phyloP scores from a whole-genome alignment of 306 rosid genomes.

The Trifolium repens region DNA sequence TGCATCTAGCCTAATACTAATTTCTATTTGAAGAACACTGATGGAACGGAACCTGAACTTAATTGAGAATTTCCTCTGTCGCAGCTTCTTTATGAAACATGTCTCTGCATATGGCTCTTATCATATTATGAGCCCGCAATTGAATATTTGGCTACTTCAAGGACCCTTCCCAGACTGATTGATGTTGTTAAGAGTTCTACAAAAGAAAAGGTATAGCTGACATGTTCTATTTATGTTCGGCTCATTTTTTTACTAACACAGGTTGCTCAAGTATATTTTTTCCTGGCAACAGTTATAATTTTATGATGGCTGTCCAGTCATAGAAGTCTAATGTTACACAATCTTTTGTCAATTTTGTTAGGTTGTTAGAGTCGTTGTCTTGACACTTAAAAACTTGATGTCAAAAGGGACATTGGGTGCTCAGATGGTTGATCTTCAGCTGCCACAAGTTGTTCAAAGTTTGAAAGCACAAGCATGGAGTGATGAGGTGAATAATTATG shows the following conservation, averaged over 20 bases:
- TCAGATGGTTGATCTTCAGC: slow-evolving; percentile 95
- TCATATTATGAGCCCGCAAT: slow-evolving; percentile 96
- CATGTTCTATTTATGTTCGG: slow-evolving; percentile 33
- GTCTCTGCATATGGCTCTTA: slow-evolving; percentile 93
- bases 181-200: slow-evolving; percentile 94
- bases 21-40: slow-evolving; percentile 11
- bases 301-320: slow-evolving; percentile 28
- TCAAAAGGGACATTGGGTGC: slow-evolving; percentile 89
- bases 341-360: slow-evolving; percentile 51
- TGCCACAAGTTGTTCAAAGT: slow-evolving; percentile 90
- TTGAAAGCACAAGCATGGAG: slow-evolving; percentile 99
- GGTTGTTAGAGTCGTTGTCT: slow-evolving; percentile 98
- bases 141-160: slow-evolving; percentile 90
- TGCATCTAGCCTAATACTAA: slow-evolving; percentile 28
- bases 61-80: slow-evolving; percentile 45
- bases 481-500: slow-evolving; percentile 79
- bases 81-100: slow-evolving; percentile 96
- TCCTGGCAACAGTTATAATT: slow-evolving; percentile 11
- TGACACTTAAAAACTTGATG: slow-evolving; percentile 86
- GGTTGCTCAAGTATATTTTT: slow-evolving; percentile 10
- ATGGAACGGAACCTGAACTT: slow-evolving; percentile 20
- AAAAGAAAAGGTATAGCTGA: slow-evolving; percentile 84
- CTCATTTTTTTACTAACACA: slow-evolving; percentile 14
- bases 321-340: slow-evolving; percentile 38
- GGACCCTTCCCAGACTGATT: slow-evolving; percentile 85